Evolutionary conservation across 2,329 filamentous ascomycete species (phyloP).

Genomic region (Lithohypha guttulata): DNA sequence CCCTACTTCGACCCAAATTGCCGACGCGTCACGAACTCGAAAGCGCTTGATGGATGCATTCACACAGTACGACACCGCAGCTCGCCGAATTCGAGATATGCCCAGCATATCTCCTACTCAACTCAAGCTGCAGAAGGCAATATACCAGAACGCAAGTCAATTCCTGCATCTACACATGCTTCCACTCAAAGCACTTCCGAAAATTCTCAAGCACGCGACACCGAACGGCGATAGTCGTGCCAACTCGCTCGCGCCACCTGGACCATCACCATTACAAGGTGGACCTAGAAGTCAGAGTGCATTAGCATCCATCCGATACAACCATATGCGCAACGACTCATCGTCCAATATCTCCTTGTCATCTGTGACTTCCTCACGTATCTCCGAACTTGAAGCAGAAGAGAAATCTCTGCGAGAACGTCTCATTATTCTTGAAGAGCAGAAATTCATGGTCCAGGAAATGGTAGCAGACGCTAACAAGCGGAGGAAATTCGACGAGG

Average conservation of each 20-base stretch:
- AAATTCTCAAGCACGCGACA: constrained; percentile 53
- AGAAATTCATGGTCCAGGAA: constrained; percentile 75
- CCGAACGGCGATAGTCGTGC: constrained; percentile 33
- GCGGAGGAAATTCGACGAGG: constrained; percentile 74
- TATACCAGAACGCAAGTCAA: constrained; percentile 69
- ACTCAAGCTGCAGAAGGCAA: constrained; percentile 62
- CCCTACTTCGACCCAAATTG: constrained; percentile 58
- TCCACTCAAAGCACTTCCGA: constrained; percentile 64
- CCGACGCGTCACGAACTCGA: constrained; percentile 80
- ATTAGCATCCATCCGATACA: constrained; percentile 50
- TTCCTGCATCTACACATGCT: constrained; percentile 89
- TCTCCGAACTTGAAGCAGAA: constrained; percentile 64
- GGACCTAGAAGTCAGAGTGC: constrained; percentile 29
- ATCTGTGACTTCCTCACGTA: constrained; percentile 36
- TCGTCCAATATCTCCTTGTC: constrained; percentile 41
- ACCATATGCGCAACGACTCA: constrained; percentile 39
- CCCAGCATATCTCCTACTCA: constrained; percentile 63
- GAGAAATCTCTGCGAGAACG: constrained; percentile 72
- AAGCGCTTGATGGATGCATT: constrained; percentile 83
- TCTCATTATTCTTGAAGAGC: constrained; percentile 78
- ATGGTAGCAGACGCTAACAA: constrained; percentile 73
- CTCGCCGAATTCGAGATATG: constrained; percentile 69
- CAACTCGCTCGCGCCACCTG: constrained; percentile 11
- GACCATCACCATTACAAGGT: constrained; percentile 18
- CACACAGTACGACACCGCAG: constrained; percentile 72